A percentile compares a stretch with the other conserved stretches of the same genome.
Conservation (phyloP, 345 rosid genomes). For the Isatis tinctoria region DNA sequence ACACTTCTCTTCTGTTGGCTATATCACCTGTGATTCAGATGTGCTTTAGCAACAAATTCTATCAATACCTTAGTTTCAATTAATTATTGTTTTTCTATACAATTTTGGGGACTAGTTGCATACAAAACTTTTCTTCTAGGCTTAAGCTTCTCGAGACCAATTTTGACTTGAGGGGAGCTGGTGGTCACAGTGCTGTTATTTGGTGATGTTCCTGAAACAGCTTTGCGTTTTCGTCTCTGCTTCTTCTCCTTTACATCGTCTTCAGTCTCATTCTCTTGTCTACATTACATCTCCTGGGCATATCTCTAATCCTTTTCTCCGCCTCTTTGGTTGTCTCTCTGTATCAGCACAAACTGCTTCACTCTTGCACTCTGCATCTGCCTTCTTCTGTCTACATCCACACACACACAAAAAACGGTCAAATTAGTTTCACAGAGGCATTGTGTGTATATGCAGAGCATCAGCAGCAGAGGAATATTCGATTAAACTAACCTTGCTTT, state of each 20-base stretch:
- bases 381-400: slow-evolving; percentile 26
- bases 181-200: background rate
- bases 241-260: slow-evolving; percentile 13
- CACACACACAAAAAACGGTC: background rate
- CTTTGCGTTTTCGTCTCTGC: background rate
- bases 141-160: slow-evolving; percentile 14
- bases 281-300: background rate
- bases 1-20: background rate
- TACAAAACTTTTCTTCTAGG: slow-evolving; percentile 26
- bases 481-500: slow-evolving; percentile 42
- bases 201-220: slow-evolving; percentile 4
- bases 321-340: slow-evolving; percentile 13
- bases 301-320: slow-evolving; percentile 1
- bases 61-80: background rate
- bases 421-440: background rate
- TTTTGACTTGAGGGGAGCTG: background rate
- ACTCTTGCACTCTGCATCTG: background rate
- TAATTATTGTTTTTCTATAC: background rate
- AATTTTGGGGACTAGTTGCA: background rate
- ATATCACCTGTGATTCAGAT: no score
- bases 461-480: background rate
- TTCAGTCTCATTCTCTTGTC: background rate
- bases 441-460: background rate
- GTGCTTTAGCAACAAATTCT: no score
- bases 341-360: background rate